A percentile compares a stretch with the other conserved stretches of the same genome.
phyloP scores from a whole-genome alignment of 1,139 yeast genomes.

The Candida sp. region DNA sequence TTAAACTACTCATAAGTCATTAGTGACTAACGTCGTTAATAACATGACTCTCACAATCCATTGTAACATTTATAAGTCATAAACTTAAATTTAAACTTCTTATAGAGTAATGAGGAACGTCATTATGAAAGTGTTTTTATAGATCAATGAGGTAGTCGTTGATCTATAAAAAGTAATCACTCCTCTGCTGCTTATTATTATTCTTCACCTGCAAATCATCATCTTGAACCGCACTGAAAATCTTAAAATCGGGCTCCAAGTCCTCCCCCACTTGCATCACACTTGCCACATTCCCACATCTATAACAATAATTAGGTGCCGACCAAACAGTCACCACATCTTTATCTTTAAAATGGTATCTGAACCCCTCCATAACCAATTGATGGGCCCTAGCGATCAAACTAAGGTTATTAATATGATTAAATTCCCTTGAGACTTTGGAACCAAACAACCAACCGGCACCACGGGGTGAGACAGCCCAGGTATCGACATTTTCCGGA shows the following conservation, averaged over 20 bases:
- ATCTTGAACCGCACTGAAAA: conserved; percentile 95
- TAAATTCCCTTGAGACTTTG: conserved; percentile 89
- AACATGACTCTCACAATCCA: too few species aligned
- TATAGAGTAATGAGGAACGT: too few species aligned
- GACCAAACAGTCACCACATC: conserved; percentile 99
- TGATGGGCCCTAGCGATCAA: conserved; percentile 97
- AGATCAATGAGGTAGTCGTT: conserved; percentile 8
- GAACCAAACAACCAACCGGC: conserved; percentile 98
- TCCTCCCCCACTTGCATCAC: conserved; percentile 94
- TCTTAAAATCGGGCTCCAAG: conserved; percentile 84
- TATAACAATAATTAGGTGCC: conserved; percentile 96
- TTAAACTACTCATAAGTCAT: too few species aligned
- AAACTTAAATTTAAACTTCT: too few species aligned
- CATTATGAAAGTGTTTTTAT: conserved; percentile 43
- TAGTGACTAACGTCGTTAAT: too few species aligned
- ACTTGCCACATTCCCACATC: conserved; percentile 98
- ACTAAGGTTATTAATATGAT: conserved; percentile 83
- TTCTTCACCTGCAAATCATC: conserved; percentile 69
- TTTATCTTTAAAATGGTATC: conserved; percentile 91
- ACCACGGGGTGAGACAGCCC: conserved; percentile 99
- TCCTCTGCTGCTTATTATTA: conserved; percentile 69
- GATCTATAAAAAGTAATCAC: conserved; percentile 73
- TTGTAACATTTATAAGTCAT: too few species aligned
- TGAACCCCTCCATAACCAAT: conserved; percentile 97
- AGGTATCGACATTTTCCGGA: conserved; percentile 95